Evolutionary conservation across 257 asterid genomes (phyloP), one percentile per base, ranked within the genome.

Genomic region (Solanum corneliomulleri): DNA sequence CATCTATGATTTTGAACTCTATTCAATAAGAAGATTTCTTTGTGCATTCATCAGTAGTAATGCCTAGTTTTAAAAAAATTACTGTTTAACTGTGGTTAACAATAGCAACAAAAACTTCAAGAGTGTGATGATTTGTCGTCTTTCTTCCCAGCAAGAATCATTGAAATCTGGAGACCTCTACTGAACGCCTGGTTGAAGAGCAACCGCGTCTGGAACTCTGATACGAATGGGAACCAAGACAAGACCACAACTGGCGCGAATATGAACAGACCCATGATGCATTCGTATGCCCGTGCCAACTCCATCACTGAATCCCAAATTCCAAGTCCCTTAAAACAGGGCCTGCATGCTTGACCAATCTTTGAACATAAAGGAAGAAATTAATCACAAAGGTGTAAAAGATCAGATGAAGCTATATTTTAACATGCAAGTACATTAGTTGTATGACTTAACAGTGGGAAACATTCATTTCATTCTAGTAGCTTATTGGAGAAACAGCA

Each of bases 141-240:
- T 90, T 94, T 93, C 91, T 89, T 95, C 89, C 99, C 99, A 3
- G 97, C 93, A 88, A 97, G 92, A 78, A 97, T 96, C 97, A 95
- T 95, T 33, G 98, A 93, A 86, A 97, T 97, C 94, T 96, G 99
- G 85, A 97, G 99, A 15, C 99, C 99, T 41, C 98, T 91, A 80
- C 99, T 97, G 91, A 97, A 97, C 1, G 99, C 99, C 88, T 97
- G 99, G 88, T 97, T 97, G 88, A 97, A 97, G 77, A 97, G 98
- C 87, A 97, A 89, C 52, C 99, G 89, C 2, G 99, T 95, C 86
- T 97, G 99, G 92, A 97, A 97, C 47, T 96, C 99, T 3, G 98
- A 92, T 21, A 97, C 95, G 18, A 96, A 97, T 2, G 99, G 99
- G 91, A 97, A 97, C 99, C 99, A 97, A 31, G 99, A 93, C 9